Conservation (phyloP, 768 basidiomycete genomes). For the Termitomyces sp. region DNA sequence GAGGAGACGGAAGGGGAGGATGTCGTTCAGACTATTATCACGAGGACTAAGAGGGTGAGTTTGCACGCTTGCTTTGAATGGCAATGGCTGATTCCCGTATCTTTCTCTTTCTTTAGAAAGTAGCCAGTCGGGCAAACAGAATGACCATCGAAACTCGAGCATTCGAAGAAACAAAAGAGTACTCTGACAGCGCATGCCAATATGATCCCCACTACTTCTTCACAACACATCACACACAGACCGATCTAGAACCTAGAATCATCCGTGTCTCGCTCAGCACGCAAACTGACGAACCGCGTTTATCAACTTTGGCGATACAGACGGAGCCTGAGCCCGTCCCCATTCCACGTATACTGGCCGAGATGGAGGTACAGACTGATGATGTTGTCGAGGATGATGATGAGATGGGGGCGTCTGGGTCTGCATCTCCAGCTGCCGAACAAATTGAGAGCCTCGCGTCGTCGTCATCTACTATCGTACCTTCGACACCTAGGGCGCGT, state of each 20-base stretch:
- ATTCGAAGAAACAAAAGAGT: constrained; percentile 69
- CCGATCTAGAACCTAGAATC: constrained; percentile 52
- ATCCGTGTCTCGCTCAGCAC: constrained; percentile 40
- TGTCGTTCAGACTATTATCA: constrained; percentile 86
- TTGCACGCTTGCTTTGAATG: constrained; percentile 4
- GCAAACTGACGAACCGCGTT: constrained; percentile 49
- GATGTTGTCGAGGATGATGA: constrained; percentile 22
- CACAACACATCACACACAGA: constrained; percentile 47
- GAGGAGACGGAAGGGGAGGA: constrained; percentile 66
- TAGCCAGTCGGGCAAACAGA: constrained; percentile 54
- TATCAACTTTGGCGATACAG: constrained; percentile 22
- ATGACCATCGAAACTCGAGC: constrained; percentile 33
- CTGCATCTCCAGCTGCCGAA: constrained; percentile 41
- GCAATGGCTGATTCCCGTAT: constrained; percentile 5
- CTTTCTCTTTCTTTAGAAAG: constrained; percentile 44
- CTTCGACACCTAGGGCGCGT: constrained; percentile 60
- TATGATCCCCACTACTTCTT: constrained; percentile 56
- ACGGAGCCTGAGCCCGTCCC: constrained; percentile 30
- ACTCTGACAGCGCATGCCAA: constrained; percentile 69
- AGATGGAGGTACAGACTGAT: constrained; percentile 67
- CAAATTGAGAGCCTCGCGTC: constrained; percentile 55
- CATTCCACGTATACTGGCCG: constrained; percentile 34
- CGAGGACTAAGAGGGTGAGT: constrained; percentile 68
- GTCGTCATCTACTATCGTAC: constrained; percentile 68
- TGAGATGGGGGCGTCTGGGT: constrained; percentile 6